Evolutionary conservation across 768 basidiomycete genomes (phyloP), one percentile per base, ranked within the genome.

Genomic region (Termitomyces sp.): DNA sequence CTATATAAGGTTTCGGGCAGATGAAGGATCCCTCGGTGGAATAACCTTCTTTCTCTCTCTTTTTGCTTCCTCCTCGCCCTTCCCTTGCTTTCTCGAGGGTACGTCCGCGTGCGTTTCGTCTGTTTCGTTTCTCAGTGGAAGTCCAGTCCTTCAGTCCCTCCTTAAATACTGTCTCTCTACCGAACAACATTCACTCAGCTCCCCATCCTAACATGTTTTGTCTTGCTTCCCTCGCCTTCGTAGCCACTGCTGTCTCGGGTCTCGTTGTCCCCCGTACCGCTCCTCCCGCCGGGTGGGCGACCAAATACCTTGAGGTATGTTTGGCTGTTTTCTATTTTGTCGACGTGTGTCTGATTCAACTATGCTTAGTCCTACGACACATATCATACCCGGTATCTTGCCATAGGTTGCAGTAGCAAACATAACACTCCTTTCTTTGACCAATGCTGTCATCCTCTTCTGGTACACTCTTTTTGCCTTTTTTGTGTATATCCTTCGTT

Each of bases 381-480:
- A 16, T 88, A 89, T 74, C 85, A 89, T 74, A 64, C 69, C 32
- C 79, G 89, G 59, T 91, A 91, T 72, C 65, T 82, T 57, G 79
- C 81, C 46, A 69, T 88, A 62, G 76, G 74, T 51, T 85, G 83
- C 67, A 66, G 77, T 32, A 64, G 63, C 57, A 72, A 82, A 67
- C 82, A 83, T 65, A 71, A 75, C 67, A 77, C 78, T 9, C 50
- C 70, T 16, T 87, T 87, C 76, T 92, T 89, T 70, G 75, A 83
- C 56, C 65, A 74, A 32, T 93, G 92, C 69, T 89, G 90, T 78
- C 84, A 84, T 69, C 86, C 89, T 59, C 74, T 89, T 60, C 75
- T 86, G 67, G 86, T 86, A 68, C 43, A 79, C 70, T 55, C 20
- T 23, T 55, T 10, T 18, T 8, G 4, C 6, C 1, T 13, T 28